These are phyloP conservation scores for Ustilago bromivora DNA, from an alignment of 1,284 basidiomycete genomes.

Conservation along the genomic window DNA sequence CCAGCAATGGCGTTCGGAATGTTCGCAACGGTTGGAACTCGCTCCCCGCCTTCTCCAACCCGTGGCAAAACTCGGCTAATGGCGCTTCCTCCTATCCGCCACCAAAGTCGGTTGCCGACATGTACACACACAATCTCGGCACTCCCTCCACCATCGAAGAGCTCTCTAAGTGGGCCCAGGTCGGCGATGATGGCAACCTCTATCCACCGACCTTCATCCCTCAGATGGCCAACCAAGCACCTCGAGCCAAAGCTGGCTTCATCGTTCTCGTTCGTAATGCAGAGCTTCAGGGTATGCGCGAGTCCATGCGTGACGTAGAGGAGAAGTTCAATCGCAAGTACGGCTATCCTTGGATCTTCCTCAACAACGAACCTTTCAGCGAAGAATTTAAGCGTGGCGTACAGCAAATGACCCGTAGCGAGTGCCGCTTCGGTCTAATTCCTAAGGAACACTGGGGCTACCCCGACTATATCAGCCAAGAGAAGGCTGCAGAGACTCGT, in stretches of 20 bases:
- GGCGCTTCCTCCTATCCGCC: constrained; percentile 22
- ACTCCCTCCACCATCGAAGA: constrained; percentile 57
- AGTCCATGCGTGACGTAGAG: constrained; percentile 63
- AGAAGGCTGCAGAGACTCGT: constrained; percentile 76
- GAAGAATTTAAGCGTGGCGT: constrained; percentile 70
- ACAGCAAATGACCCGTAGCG: constrained; percentile 65
- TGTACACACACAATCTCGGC: constrained; percentile 60
- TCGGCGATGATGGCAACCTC: constrained; percentile 64
- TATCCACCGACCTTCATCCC: constrained; percentile 66
- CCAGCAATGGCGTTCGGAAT: constrained; percentile 41
- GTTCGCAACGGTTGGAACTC: constrained; percentile 40
- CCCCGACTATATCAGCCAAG: constrained; percentile 77
- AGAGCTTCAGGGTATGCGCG: constrained; percentile 65
- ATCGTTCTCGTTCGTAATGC: constrained; percentile 69
- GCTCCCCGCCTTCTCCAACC: constrained; percentile 25
- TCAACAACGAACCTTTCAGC: constrained; percentile 70
- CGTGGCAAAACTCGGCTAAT: constrained; percentile 30
- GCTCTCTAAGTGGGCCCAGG: constrained; percentile 55
- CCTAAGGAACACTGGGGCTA: constrained; percentile 85
- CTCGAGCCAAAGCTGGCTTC: constrained; percentile 69
- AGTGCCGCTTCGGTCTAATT: constrained; percentile 80
- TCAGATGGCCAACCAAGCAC: constrained; percentile 58
- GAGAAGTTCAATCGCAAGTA: constrained; percentile 68
- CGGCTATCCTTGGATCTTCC: constrained; percentile 71
- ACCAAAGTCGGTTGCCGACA: constrained; percentile 50